Percentiles rank a stretch among this genome's conserved stretches.
phyloP scores from a whole-genome alignment of 1,284 basidiomycete species.

The Phellopilus nigrolimitatus region DNA sequence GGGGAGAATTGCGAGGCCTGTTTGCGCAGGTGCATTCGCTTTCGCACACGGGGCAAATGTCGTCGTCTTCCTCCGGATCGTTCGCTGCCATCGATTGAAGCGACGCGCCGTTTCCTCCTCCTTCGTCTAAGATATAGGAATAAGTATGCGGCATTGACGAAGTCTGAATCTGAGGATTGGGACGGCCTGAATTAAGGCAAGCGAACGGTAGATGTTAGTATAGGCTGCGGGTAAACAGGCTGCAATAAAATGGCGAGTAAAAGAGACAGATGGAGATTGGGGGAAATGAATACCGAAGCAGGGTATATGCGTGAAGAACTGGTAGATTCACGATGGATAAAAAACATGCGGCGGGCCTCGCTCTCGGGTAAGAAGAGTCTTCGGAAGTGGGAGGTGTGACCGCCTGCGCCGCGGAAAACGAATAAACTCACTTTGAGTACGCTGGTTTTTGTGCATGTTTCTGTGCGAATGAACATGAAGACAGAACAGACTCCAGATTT shows the following conservation, averaged over 20 bases:
- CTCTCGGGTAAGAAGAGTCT: conserved; percentile 26
- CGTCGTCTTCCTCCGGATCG: conserved; percentile 67
- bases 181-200: conserved; percentile 42
- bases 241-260: background rate
- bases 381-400: conserved; percentile 14
- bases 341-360: conserved; percentile 29
- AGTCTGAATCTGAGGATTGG: conserved; percentile 53
- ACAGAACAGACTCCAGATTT: conserved; percentile 45
- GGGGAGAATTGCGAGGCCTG: conserved; percentile 31
- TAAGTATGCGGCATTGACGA: conserved; percentile 62
- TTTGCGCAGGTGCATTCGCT: conserved; percentile 71
- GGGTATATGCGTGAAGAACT: conserved; percentile 11
- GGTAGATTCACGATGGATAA: conserved; percentile 10
- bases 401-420: conserved; percentile 19
- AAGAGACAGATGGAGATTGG: conserved; percentile 6
- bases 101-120: conserved; percentile 30
- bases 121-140: conserved; percentile 55
- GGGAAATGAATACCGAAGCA: conserved; percentile 9
- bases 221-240: background rate
- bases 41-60: conserved; percentile 83
- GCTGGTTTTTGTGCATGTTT: conserved; percentile 46
- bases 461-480: conserved; percentile 44
- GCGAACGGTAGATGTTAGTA: conserved; percentile 2
- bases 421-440: conserved; percentile 38
- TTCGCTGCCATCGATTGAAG: conserved; percentile 25